A percentile compares a stretch with the other conserved stretches of the same genome.
Conservation (phyloP, 1,284 basidiomycete species). For the Ustilago nuda region DNA sequence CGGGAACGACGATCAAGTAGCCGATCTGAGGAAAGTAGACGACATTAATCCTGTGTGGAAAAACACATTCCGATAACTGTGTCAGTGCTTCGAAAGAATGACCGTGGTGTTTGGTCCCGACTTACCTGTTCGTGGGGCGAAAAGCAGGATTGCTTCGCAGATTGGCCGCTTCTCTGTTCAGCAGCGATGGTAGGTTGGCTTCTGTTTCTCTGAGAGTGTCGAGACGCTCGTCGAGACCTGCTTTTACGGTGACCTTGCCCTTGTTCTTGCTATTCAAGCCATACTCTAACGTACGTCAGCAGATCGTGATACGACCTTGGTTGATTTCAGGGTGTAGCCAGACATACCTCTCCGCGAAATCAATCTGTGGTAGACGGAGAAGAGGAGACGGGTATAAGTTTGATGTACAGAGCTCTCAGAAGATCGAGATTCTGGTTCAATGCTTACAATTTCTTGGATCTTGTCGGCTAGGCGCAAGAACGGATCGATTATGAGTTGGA, state of each 20-base stretch:
- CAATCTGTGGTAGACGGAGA: constrained; percentile 16
- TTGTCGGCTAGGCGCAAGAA: constrained; percentile 12
- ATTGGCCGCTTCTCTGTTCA: constrained; percentile 32
- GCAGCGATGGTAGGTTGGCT: constrained; percentile 10
- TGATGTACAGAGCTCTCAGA: not conserved
- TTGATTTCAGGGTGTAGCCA: not conserved
- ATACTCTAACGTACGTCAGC: not conserved
- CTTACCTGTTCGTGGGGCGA: constrained; percentile 16
- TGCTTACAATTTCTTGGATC: constrained; percentile 24
- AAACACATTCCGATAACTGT: not conserved
- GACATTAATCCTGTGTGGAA: constrained; percentile 22
- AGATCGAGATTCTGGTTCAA: no score
- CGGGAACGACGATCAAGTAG: constrained; percentile 41
- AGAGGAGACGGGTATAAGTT: not conserved
- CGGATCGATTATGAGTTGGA: constrained; percentile 17
- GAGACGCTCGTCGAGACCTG: constrained; percentile 39
- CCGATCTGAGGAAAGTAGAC: constrained; percentile 55
- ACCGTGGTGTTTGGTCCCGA: not conserved
- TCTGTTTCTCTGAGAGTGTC: constrained; percentile 27
- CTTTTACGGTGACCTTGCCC: constrained; percentile 22
- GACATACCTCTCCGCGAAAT: constrained; percentile 43
- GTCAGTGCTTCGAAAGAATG: not conserved
- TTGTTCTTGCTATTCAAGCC: constrained; percentile 18
- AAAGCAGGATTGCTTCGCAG: constrained; percentile 30
- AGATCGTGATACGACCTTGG: not conserved